These are phyloP conservation scores for Blastobotrys serpentis DNA, from an alignment of 1,139 yeast species.

Conservation along the genomic window DNA sequence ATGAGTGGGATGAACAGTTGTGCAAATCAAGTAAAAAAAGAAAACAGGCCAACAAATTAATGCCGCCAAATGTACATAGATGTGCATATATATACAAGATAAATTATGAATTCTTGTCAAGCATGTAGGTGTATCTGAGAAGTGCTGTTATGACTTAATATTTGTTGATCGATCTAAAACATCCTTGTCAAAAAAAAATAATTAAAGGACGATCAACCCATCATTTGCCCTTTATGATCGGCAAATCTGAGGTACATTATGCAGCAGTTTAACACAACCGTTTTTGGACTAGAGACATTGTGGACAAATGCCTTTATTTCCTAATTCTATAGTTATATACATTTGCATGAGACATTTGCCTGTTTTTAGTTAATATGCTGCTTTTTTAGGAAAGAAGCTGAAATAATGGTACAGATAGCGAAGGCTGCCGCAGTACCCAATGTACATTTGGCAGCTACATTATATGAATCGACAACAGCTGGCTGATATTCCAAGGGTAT, in stretches of 20 bases:
- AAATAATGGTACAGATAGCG: conserved; percentile 40
- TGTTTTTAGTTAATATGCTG: conserved; percentile 32
- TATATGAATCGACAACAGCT: conserved; percentile 51
- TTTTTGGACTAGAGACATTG: no score
- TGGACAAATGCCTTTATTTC: background rate
- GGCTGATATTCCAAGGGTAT: conserved; percentile 52
- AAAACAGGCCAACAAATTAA: no score
- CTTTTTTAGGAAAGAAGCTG: conserved; percentile 40
- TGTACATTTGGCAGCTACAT: conserved; percentile 51
- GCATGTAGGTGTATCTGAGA: no score
- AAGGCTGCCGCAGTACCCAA: conserved; percentile 49
- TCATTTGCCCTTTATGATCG: no score
- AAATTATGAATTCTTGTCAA: no score
- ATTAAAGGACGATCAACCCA: no score
- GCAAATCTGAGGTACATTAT: background rate
- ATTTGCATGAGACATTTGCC: background rate
- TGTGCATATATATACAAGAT: no score
- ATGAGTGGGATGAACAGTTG: background rate
- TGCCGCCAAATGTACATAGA: no score
- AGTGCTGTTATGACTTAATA: background rate
- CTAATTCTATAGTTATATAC: background rate
- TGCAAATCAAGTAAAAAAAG: background rate
- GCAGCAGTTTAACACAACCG: background rate
- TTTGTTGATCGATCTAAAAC: background rate
- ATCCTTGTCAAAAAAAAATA: background rate